These are phyloP conservation scores for Allantophomopsis cytisporea DNA, from an alignment of 2,329 filamentous ascomycete species.

Conservation along the genomic window DNA sequence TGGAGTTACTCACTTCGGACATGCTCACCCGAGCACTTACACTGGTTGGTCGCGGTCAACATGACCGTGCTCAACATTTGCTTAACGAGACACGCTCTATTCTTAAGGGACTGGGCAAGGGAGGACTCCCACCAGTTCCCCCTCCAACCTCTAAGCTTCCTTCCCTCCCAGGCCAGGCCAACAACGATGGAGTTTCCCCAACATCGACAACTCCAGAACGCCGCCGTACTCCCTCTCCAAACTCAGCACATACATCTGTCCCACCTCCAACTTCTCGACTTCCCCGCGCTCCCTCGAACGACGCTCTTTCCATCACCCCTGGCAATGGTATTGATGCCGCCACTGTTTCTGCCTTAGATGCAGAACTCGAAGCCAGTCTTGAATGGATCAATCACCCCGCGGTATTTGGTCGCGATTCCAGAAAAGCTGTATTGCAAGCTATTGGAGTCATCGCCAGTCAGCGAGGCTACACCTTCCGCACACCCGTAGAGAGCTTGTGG, in stretches of 20 bases:
- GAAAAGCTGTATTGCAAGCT: slow-evolving; percentile 90
- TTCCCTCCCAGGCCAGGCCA: slow-evolving; percentile 2
- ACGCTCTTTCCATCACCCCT: slow-evolving; percentile 31
- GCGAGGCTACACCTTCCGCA: slow-evolving; percentile 84
- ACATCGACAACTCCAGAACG: slow-evolving; percentile 17
- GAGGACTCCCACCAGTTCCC: slow-evolving; percentile 80
- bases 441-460: slow-evolving; percentile 96
- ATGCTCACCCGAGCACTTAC: slow-evolving; percentile 92
- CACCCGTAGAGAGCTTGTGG: slow-evolving; percentile 81
- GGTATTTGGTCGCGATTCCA: slow-evolving; percentile 83
- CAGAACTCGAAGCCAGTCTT: slow-evolving; percentile 76
- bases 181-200: slow-evolving; percentile 10
- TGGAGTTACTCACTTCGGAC: slow-evolving; percentile 95
- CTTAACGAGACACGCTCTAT: slow-evolving; percentile 90
- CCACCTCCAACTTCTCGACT: slow-evolving; percentile 23
- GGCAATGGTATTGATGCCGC: slow-evolving; percentile 59
- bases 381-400: slow-evolving; percentile 98
- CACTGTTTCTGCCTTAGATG: slow-evolving; percentile 77
- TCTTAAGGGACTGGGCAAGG: slow-evolving; percentile 89
- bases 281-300: slow-evolving; percentile 37
- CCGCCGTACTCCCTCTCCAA: slow-evolving; percentile 25
- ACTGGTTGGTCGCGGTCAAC: slow-evolving; percentile 79
- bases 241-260: slow-evolving; percentile 20
- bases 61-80: slow-evolving; percentile 86
- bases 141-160: slow-evolving; percentile 31